Base-by-base conservation (phyloP, 345 rosid genomes). In the Conringia planisiliqua region DNA sequence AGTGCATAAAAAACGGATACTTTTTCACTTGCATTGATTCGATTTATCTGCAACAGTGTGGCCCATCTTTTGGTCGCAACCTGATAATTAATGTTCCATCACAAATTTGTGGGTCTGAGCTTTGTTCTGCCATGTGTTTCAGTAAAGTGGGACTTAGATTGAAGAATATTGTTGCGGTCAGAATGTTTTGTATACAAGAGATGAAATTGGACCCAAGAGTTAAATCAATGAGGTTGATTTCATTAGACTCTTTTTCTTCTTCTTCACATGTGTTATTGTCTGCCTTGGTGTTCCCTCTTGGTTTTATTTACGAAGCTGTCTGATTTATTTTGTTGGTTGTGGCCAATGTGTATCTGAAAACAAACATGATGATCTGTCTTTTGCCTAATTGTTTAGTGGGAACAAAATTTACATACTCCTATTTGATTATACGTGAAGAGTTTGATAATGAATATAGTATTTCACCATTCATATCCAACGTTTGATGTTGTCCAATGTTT, bases 341-440 rank as follows among this genome's bases (percentile, higher is more conserved):
- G 78, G 67, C 61, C 78, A 73, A 38, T 27, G 51, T 47, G 43
- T 58, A 66, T 75, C 52, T 48, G 35, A 59, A 58, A 47, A 9
- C 67, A 66, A 67, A 67, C 68, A 38, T 59, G 58, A 24, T 47
- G 59, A 44, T 74, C 79, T 67, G 68, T 75, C 55, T 59, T 50
- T 38, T 27, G 68, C 59, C 46, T 47, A 27, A 17, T 36, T 66
- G 33, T 47, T 58, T 66, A 46, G 24, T 27, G 11, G 5, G 13
- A 36, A 29, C 17, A 66, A 26, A 57, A 13, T 59, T 3, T 74
- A 13, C 22, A 33, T n/a, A 64, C 12, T 63, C 5, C 4, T 40
- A 13, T 10, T 39, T 29, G 70, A n/a, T 35, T 24, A 16, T 32
- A 46, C 26, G 36, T 59, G 44, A 43, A 43, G 13, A 44, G 16